A percentile compares a stretch with the other conserved stretches of the same genome.
Conservation (phyloP, 2,329 filamentous ascomycete genomes). For the Colletotrichum spinosum region DNA sequence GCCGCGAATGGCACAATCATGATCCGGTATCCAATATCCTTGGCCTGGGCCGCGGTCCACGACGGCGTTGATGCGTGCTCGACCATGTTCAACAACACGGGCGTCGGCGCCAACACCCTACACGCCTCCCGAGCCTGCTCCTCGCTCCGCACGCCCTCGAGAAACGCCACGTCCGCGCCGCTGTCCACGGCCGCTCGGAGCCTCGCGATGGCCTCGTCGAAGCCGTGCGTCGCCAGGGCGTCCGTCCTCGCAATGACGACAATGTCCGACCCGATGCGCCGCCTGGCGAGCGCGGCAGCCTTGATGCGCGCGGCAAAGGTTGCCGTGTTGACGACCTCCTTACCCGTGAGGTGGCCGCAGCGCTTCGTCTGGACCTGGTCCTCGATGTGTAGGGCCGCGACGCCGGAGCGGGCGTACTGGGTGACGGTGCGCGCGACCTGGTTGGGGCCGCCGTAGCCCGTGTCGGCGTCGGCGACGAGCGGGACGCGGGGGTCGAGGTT, state of each 20-base stretch:
- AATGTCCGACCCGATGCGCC: conserved; percentile 64
- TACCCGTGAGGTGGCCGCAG: conserved; percentile 73
- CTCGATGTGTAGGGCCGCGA: conserved; percentile 72
- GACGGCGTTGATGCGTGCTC: conserved; percentile 66
- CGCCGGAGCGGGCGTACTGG: conserved; percentile 64
- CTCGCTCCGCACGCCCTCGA: conserved; percentile 66
- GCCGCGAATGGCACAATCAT: conserved; percentile 67
- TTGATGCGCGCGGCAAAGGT: conserved; percentile 67
- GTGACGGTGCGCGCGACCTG: conserved; percentile 65
- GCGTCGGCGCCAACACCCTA: conserved; percentile 60
- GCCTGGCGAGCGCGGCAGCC: conserved; percentile 63
- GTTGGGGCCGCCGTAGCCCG: conserved; percentile 65
- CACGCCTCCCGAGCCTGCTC: conserved; percentile 62
- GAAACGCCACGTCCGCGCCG: conserved; percentile 70
- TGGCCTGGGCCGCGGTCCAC: conserved; percentile 63
- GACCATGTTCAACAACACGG: conserved; percentile 68
- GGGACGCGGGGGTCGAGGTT: conserved; percentile 65
- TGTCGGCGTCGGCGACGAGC: conserved; percentile 72
- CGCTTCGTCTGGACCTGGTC: conserved; percentile 74
- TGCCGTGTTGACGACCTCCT: conserved; percentile 65
- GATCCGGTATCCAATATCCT: conserved; percentile 67
- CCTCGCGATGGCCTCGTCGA: conserved; percentile 64
- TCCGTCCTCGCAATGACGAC: conserved; percentile 75
- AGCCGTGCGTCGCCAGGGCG: conserved; percentile 67
- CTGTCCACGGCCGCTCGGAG: conserved; percentile 62